Conservation (phyloP, 2,329 filamentous ascomycete species). For the Aspergillus sp. region DNA sequence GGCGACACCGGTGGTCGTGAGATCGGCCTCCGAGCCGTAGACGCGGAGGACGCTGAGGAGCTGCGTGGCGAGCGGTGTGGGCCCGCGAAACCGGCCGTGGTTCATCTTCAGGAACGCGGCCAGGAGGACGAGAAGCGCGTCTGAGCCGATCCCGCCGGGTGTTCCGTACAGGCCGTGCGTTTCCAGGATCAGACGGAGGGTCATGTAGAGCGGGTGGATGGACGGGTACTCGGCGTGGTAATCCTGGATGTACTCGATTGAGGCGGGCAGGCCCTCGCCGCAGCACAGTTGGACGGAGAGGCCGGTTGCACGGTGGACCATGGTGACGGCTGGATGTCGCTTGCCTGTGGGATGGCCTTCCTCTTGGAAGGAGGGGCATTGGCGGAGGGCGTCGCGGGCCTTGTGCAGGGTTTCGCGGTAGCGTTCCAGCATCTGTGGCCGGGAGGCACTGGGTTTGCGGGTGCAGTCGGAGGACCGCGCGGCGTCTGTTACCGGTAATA, state of each 20-base stretch:
- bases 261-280: slow-evolving; percentile 37
- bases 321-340: slow-evolving; percentile 28
- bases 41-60: slow-evolving; percentile 52
- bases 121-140: slow-evolving; percentile 58
- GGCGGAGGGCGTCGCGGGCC: slow-evolving; percentile 22
- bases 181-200: slow-evolving; percentile 52
- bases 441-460: slow-evolving; percentile 33
- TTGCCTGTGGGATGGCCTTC: slow-evolving; percentile 21
- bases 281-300: slow-evolving; percentile 54
- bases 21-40: slow-evolving; percentile 47
- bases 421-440: slow-evolving; percentile 27
- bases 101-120: slow-evolving; percentile 52
- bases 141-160: slow-evolving; percentile 52
- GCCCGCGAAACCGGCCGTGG: slow-evolving; percentile 29
- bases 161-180: slow-evolving; percentile 50
- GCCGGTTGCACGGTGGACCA: slow-evolving; percentile 47
- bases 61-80: slow-evolving; percentile 38
- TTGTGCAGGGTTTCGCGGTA: slow-evolving; percentile 23
- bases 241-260: slow-evolving; percentile 43
- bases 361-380: slow-evolving; percentile 18
- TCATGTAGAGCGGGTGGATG: slow-evolving; percentile 49
- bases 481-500: slow-evolving; percentile 29
- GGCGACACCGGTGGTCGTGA: slow-evolving; percentile 48
- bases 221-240: slow-evolving; percentile 52
- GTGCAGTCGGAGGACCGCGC: slow-evolving; percentile 20